phyloP scores from a whole-genome alignment of 495 filamentous ascomycete genomes.

The Lasiosphaeria hispida region DNA sequence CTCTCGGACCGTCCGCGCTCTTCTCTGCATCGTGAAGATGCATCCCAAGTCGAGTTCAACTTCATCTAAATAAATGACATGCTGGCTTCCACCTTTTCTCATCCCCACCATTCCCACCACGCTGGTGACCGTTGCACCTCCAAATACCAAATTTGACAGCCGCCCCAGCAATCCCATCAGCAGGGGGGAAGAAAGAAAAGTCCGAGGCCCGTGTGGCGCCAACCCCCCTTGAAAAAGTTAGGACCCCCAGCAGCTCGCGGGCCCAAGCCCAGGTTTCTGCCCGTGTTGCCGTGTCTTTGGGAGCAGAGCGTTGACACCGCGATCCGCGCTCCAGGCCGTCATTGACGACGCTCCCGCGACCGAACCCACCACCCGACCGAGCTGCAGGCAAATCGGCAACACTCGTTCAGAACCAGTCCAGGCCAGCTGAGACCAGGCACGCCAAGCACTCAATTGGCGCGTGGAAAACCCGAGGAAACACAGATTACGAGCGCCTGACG shows the following conservation, averaged over 20 bases:
- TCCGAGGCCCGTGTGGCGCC: constrained; percentile 21
- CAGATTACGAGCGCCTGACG: no score
- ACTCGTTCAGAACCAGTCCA: constrained; percentile 6
- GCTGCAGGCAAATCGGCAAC: constrained; percentile 11
- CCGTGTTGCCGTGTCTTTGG: constrained; percentile 1
- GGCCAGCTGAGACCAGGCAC: neutral
- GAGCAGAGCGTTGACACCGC: constrained; percentile 7
- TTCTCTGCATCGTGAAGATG: constrained; percentile 5
- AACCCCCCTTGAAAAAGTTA: constrained; percentile 25
- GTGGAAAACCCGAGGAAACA: no score
- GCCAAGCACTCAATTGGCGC: no score
- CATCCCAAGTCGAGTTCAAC: neutral
- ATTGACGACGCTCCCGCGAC: constrained; percentile 20
- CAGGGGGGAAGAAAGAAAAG: constrained; percentile 17
- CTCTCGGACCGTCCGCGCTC: constrained; percentile 3
- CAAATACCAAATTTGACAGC: no score
- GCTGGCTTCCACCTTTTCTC: neutral
- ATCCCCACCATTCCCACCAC: neutral
- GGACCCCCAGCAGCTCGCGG: constrained; percentile 14
- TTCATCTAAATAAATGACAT: neutral
- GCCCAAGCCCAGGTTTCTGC: constrained; percentile 6
- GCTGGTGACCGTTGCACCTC: no score
- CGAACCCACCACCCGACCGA: constrained; percentile 4
- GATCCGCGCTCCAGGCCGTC: constrained; percentile 15
- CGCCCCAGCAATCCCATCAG: neutral